Evolutionary conservation across 257 asterid genomes (phyloP), one percentile per base, ranked within the genome.

Genomic region (Forsythia suspensa): DNA sequence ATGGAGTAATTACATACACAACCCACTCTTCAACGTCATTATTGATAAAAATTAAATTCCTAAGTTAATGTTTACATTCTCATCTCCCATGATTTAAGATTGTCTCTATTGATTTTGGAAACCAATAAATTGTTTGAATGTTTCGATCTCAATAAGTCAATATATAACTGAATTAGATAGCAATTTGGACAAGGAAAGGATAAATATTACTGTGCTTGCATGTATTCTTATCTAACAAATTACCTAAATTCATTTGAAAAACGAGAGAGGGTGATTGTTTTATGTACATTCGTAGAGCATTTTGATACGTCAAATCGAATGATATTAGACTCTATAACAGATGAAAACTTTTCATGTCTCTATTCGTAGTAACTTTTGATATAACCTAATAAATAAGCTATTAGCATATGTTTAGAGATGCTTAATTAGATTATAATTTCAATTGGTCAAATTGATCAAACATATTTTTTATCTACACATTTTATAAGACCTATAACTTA

Each of bases 11-110:
- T 24, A 24, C 42, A 24, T 40, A 74, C 6, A 16, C 20, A n/a
- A 37, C 71, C 71, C 71, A 61, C 24, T 59, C 72, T 73, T 59
- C 38, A 71, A 59, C 73, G 67, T 78, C 82, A 61, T 78, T 18
- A 5, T 29, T 34, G 15, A 6, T 44, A 72, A 43, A 79, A 4
- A 71, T 34, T 72, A 79, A 4, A 71, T 34, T 72, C 68, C 55
- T 38, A 42, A 39, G 44, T 61, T 71, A 48, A 48, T 12, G 18
- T 13, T 13, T 48, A 48, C n/a, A 4, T 48, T 46, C 3, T 46
- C 55, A 12, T 46, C 48, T 18, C n/a, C 51, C 15, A 44, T 44
- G 51, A 44, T 3, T 44, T 44, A 11, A 41, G 52, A 44, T 44
- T 11, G 52, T 44, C 52, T 11, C 16, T 44, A 44, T 44, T 12